Evolutionary conservation across 2,329 filamentous ascomycete genomes (phyloP).

Genomic region (Cercospora sp.): DNA sequence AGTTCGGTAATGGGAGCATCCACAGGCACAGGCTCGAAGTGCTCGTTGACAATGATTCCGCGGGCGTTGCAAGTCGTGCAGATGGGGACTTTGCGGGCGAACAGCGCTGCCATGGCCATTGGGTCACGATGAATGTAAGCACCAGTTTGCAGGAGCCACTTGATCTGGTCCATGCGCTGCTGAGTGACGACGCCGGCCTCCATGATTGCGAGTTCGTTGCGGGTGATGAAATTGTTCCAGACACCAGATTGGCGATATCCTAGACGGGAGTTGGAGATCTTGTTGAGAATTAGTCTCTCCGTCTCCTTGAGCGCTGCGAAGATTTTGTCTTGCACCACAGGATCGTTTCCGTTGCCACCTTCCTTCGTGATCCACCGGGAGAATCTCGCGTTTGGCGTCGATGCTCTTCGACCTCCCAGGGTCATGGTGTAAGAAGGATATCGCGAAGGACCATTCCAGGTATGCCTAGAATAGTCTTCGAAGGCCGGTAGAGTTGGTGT

Average conservation of each 20-base stretch:
- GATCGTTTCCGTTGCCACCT: not conserved
- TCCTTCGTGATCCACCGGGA: not conserved
- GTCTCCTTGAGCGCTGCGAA: not conserved
- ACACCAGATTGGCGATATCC: not conserved
- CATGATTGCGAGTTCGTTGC: slow-evolving; percentile 14
- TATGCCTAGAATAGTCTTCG: not conserved
- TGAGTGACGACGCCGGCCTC: slow-evolving; percentile 12
- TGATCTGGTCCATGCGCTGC: slow-evolving; percentile 17
- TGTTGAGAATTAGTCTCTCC: not conserved
- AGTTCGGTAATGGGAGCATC: slow-evolving; percentile 7
- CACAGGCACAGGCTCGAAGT: slow-evolving; percentile 7
- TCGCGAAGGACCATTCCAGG: not conserved
- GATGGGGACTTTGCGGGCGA: slow-evolving; percentile 14
- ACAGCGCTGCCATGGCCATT: slow-evolving; percentile 13
- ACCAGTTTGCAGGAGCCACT: slow-evolving; percentile 3
- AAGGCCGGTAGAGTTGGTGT: not conserved
- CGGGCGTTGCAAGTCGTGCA: slow-evolving; percentile 11
- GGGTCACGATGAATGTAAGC: slow-evolving; percentile 19
- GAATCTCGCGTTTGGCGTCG: not conserved
- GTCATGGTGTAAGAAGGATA: not conserved
- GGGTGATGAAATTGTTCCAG: slow-evolving; percentile 7
- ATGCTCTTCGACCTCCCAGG: not conserved
- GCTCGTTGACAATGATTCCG: slow-evolving; percentile 14
- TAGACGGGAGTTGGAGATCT: slow-evolving; percentile 14
- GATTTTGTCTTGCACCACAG: not conserved